These are phyloP conservation scores for Cytospora piceae DNA, from an alignment of 2,329 filamentous ascomycete species.

Conservation along the genomic window DNA sequence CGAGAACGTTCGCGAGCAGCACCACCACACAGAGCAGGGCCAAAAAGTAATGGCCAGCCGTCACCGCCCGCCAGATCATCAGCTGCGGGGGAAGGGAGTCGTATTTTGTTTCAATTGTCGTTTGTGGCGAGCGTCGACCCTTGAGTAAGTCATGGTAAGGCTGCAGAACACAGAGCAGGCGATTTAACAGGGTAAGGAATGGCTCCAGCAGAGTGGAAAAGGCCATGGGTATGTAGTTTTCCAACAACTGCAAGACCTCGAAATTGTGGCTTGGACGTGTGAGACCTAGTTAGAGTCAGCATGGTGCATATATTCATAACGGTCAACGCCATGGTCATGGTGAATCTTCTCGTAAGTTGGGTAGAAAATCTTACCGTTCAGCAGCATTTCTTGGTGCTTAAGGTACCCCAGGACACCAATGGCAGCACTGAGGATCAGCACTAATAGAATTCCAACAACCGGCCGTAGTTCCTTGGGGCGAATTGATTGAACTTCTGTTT, in stretches of 20 bases:
- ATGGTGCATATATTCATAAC: too few species aligned
- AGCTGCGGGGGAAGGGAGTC: constrained; percentile 60
- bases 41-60: constrained; percentile 50
- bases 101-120: constrained; percentile 51
- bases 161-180: constrained; percentile 56
- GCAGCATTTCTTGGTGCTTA: constrained; percentile 27
- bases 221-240: constrained; percentile 57
- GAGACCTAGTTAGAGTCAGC: constrained; percentile 36
- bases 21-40: constrained; percentile 51
- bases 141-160: constrained; percentile 55
- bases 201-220: constrained; percentile 62
- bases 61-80: constrained; percentile 48
- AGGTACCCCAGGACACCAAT: constrained; percentile 25
- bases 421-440: constrained; percentile 22
- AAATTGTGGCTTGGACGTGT: constrained; percentile 39
- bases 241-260: constrained; percentile 43
- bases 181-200: constrained; percentile 58
- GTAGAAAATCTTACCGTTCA: constrained; percentile 24
- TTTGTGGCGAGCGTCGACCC: constrained; percentile 40
- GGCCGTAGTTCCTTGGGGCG: constrained; percentile 15
- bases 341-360: neutral
- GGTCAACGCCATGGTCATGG: too few species aligned
- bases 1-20: constrained; percentile 55
- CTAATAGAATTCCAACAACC: neutral
- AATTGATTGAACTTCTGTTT: neutral